These are phyloP conservation scores for Cryomyces antarcticus DNA, from an alignment of 495 filamentous ascomycete species.

Conservation along the genomic window DNA sequence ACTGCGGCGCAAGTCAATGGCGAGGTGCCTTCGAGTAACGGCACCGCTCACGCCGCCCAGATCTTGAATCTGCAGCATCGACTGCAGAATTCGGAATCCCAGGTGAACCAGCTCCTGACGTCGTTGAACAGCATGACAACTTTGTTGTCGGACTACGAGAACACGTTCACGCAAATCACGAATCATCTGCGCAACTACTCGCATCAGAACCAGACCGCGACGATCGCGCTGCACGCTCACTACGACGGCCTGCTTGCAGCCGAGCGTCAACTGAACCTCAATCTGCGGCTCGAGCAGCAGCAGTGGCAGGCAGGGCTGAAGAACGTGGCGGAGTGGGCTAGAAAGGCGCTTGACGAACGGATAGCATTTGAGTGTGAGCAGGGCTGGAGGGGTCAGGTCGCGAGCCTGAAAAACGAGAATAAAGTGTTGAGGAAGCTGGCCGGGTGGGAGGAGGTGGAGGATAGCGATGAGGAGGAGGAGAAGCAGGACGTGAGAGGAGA, in stretches of 20 bases:
- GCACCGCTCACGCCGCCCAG: conserved; percentile 3
- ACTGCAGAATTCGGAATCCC: conserved; percentile 28
- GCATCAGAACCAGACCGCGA: conserved; percentile 38
- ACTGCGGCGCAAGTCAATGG: neutral
- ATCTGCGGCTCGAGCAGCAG: conserved; percentile 40
- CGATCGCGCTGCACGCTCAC: conserved; percentile 33
- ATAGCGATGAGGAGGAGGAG: conserved; percentile 7
- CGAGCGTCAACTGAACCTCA: conserved; percentile 34
- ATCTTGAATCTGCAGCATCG: conserved; percentile 21
- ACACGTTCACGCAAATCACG: conserved; percentile 32
- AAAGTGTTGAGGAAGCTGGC: conserved; percentile 14
- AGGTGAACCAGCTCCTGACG: conserved; percentile 25
- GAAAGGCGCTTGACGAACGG: conserved; percentile 8
- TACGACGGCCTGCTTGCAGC: conserved; percentile 38
- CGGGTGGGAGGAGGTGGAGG: conserved; percentile 11
- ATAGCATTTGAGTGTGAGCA: conserved; percentile 9
- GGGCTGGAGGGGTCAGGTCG: conserved; percentile 6
- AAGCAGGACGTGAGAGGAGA: no score
- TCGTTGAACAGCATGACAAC: conserved; percentile 31
- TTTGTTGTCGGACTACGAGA: conserved; percentile 38
- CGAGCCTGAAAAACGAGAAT: conserved; percentile 19
- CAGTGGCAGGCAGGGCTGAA: conserved; percentile 34
- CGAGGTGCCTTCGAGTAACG: neutral
- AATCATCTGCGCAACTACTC: conserved; percentile 42
- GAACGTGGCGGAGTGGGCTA: conserved; percentile 10